These are phyloP conservation scores for Thyridium curvatum DNA, from an alignment of 2,329 filamentous ascomycete species.

Conservation along the genomic window DNA sequence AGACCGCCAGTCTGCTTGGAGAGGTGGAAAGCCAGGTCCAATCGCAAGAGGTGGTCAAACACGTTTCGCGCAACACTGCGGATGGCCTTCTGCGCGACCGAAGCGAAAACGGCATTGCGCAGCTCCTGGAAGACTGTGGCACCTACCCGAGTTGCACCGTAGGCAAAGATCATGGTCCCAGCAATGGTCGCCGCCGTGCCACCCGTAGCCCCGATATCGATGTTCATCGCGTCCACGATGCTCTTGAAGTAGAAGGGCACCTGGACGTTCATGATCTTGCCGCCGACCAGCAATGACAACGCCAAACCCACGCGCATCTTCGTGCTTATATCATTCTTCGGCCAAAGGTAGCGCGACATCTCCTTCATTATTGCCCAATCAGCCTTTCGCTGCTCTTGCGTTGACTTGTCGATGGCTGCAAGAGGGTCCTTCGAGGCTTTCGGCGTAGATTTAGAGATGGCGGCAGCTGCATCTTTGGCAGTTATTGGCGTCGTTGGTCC, in stretches of 20 bases:
- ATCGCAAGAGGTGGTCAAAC: conserved; percentile 78
- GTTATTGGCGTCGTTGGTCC: background rate
- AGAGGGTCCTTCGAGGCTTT: conserved; percentile 41
- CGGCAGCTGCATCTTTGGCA: background rate
- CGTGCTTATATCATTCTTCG: conserved; percentile 77
- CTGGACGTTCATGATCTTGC: conserved; percentile 95
- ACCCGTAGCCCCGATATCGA: conserved; percentile 81
- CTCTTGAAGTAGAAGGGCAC: conserved; percentile 99
- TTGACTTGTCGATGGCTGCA: conserved; percentile 59
- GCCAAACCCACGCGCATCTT: conserved; percentile 81
- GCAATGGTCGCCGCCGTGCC: conserved; percentile 85
- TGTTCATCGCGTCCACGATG: conserved; percentile 96
- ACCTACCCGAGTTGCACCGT: conserved; percentile 82
- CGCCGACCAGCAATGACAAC: conserved; percentile 76
- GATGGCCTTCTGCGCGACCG: conserved; percentile 94
- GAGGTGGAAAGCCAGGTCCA: conserved; percentile 92
- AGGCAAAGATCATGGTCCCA: conserved; percentile 88
- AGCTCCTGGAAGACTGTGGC: conserved; percentile 89
- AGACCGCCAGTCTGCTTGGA: conserved; percentile 91
- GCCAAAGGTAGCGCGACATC: conserved; percentile 95
- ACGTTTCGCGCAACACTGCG: conserved; percentile 85
- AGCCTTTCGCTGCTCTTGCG: conserved; percentile 86
- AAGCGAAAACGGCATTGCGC: conserved; percentile 93
- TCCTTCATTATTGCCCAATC: conserved; percentile 99
- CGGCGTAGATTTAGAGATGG: background rate